Conservation (phyloP, 2,329 filamentous ascomycete genomes). For the Penicillium concentricum region DNA sequence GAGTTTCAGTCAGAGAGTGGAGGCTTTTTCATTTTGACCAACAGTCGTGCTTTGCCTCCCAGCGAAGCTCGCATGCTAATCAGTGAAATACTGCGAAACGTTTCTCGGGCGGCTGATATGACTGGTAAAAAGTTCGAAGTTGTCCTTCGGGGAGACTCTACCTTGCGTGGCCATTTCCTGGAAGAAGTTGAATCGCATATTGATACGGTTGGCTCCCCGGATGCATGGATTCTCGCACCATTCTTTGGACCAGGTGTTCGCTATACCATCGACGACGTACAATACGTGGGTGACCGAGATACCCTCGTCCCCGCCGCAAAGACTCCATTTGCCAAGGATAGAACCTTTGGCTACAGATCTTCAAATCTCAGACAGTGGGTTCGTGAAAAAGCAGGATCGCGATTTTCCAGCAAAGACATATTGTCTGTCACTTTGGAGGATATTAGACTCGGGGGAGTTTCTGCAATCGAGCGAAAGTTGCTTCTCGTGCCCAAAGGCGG, state of each 20-base stretch:
- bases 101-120: background rate
- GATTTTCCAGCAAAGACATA: background rate
- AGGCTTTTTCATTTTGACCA: background rate
- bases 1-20: background rate
- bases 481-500: background rate
- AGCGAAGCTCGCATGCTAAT: background rate
- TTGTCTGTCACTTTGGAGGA: background rate
- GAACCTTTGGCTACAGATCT: slow-evolving; percentile 1
- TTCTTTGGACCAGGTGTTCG: background rate
- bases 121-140: background rate
- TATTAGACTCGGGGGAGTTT: background rate
- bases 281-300: background rate
- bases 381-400: slow-evolving; percentile 1
- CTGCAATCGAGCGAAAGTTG: background rate
- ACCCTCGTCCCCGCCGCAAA: background rate
- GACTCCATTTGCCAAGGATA: background rate
- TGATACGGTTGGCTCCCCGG: background rate
- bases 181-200: background rate
- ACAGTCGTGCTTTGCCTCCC: background rate
- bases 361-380: background rate
- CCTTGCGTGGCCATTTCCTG: background rate
- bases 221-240: background rate
- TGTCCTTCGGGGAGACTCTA: background rate
- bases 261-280: background rate
- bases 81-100: background rate